Evolutionary conservation across 1,139 yeast genomes (phyloP).

Genomic region (Yamadazyma conglobata): DNA sequence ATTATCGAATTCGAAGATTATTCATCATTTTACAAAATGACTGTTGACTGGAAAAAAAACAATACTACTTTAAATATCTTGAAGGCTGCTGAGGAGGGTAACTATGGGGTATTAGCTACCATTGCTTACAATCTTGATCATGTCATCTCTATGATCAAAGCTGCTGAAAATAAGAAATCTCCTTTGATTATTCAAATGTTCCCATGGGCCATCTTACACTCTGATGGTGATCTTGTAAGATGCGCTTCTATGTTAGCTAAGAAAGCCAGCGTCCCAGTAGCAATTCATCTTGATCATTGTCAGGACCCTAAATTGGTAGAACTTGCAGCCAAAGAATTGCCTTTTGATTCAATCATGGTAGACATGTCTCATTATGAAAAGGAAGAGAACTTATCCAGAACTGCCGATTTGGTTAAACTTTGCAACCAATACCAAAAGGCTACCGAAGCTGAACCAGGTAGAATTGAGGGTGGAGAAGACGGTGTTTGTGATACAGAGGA

Average conservation of each 20-base stretch:
- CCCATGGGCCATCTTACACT: slow-evolving; percentile 12
- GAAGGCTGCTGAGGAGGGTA: slow-evolving; percentile 9
- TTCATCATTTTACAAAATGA: slow-evolving; percentile 4
- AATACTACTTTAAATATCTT: slow-evolving; percentile 11
- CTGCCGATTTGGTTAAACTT: slow-evolving; percentile 10
- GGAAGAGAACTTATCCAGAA: slow-evolving; percentile 11
- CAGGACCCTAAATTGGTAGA: slow-evolving; percentile 12
- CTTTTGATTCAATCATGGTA: slow-evolving; percentile 13
- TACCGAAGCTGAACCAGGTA: slow-evolving; percentile 13
- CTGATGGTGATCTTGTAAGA: slow-evolving; percentile 11
- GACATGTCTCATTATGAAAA: slow-evolving; percentile 13
- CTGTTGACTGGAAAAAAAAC: slow-evolving; percentile 8
- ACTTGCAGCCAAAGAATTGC: slow-evolving; percentile 12
- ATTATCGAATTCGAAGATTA: too few relatives aligned
- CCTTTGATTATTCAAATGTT: slow-evolving; percentile 13
- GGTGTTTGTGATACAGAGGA: slow-evolving; percentile 12
- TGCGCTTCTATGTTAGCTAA: slow-evolving; percentile 10
- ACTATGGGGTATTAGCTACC: slow-evolving; percentile 12
- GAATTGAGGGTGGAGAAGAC: slow-evolving; percentile 15
- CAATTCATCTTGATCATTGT: slow-evolving; percentile 13
- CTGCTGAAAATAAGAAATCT: slow-evolving; percentile 12
- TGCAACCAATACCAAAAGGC: slow-evolving; percentile 12
- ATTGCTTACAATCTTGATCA: slow-evolving; percentile 13
- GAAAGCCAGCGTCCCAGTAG: slow-evolving; percentile 11
- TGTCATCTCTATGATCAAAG: slow-evolving; percentile 12